Evolutionary conservation across 352 stramenopile genomes (phyloP).

Genomic region (Phytophthora ohioensis): DNA sequence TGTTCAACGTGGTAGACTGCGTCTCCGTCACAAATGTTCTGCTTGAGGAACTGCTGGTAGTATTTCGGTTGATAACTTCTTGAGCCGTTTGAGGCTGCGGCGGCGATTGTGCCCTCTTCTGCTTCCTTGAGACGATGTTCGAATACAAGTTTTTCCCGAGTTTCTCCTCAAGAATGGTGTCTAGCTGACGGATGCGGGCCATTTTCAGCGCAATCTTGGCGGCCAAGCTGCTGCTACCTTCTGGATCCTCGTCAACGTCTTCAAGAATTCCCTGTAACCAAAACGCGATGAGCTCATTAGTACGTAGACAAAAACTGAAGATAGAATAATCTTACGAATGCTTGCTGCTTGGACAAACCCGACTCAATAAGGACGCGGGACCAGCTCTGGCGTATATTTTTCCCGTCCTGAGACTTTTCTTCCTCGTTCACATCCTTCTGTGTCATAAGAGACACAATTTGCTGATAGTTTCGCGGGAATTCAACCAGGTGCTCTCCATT

Average conservation of each 20-base stretch:
- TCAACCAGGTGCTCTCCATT: conserved; percentile 57
- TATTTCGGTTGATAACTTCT: background rate
- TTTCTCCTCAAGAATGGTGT: conserved; percentile 69
- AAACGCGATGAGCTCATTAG: background rate
- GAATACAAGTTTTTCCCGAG: conserved; percentile 70
- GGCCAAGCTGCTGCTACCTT: conserved; percentile 40
- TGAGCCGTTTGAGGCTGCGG: background rate
- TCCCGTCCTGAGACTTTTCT: conserved; percentile 9
- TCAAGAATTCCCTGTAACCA: conserved; percentile 50
- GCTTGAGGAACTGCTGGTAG: background rate
- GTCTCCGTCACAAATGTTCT: conserved; percentile 38
- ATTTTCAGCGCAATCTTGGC: conserved; percentile 83
- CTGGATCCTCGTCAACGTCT: conserved; percentile 42
- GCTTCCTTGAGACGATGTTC: conserved; percentile 33
- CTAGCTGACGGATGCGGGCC: conserved; percentile 67
- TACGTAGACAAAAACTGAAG: background rate
- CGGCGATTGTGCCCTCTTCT: conserved; percentile 19
- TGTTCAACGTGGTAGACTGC: background rate
- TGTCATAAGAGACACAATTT: conserved; percentile 76
- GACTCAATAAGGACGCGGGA: conserved; percentile 69
- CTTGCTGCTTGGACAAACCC: conserved; percentile 72
- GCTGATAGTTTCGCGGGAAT: conserved; percentile 71
- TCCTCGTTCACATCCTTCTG: conserved; percentile 53
- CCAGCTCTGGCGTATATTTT: conserved; percentile 50
- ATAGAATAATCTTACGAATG: conserved; percentile 48